Evolutionary conservation across 495 filamentous ascomycete species (phyloP), one percentile per base, ranked within the genome.

Genomic region (Tetracladium marchalianum): DNA sequence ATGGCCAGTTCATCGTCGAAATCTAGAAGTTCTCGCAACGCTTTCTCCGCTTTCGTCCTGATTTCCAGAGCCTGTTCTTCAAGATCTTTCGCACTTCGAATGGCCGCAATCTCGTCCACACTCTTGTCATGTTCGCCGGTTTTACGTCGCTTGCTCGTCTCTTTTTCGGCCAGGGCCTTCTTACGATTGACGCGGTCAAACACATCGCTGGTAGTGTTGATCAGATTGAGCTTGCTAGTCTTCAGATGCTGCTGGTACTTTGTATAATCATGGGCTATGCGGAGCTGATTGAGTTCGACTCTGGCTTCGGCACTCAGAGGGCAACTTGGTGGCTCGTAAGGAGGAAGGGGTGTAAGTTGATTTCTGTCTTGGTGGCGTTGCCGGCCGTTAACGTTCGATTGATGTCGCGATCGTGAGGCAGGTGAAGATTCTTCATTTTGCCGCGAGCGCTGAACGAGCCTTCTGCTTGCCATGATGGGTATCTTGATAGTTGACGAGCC

Each of bases 251-350:
- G 58, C 37, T 64, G 62, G 49, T 64, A 66, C 47, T 52, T 59
- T 44, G 61, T 48, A 37, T 55, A 56, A 43, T 65, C 53, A 43
- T 62, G 45, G 37, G 50, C 46, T 8, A 44, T 46, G 24, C 53
- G 46, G 9, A 75, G 49, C 11, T 62, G 46, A 9, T 57, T 44
- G 5, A 76, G 54, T 0, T 49, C 52, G 13, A 53, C 53, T 43
- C 58, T 64, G 7, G 56, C 55, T 2, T 46, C 37, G 4, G 56
- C 47, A 39, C 59, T 60, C 43, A 76, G 72, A 10, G 80, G 70
- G 31, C 65, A 71, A 13, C 67, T 53, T 11, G 73, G 78, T 1
- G 72, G 56, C 51, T 85, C 68, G 60, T 87, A 85, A 7, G 66
- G 55, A 3, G 81, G 81, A 8, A 82, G 62, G 0, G 65, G 56